phyloP scores from a whole-genome alignment of 164 flowering plant species.

The Euptelea pleiosperma region DNA sequence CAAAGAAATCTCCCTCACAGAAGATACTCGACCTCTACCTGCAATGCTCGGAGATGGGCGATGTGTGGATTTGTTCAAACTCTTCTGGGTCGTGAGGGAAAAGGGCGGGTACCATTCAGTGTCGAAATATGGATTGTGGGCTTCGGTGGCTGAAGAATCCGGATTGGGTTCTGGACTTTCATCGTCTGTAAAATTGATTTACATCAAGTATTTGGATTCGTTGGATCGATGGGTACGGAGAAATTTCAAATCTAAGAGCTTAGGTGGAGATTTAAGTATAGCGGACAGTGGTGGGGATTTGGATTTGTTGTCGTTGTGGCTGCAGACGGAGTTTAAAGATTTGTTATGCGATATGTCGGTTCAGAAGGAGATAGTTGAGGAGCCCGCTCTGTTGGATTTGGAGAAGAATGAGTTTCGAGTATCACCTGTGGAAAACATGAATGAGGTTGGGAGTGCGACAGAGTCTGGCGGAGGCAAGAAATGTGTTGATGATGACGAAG shows the following conservation, averaged over 20 bases:
- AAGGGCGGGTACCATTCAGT: slow-evolving; percentile 51
- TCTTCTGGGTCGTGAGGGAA: slow-evolving; percentile 47
- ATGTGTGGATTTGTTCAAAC: slow-evolving; percentile 51
- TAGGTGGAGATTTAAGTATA: slow-evolving; percentile 4
- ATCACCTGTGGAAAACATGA: neutral
- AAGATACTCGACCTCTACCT: slow-evolving; percentile 34
- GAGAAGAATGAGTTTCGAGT: slow-evolving; percentile 8
- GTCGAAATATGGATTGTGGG: slow-evolving; percentile 39
- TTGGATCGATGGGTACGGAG: slow-evolving; percentile 43
- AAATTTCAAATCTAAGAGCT: slow-evolving; percentile 14
- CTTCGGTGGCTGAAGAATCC: slow-evolving; percentile 35
- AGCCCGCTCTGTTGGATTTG: slow-evolving; percentile 2
- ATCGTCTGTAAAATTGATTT: slow-evolving; percentile 49
- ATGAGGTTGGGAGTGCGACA: neutral
- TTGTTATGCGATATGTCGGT: slow-evolving; percentile 20
- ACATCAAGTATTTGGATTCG: slow-evolving; percentile 44
- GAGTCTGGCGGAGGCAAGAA: slow-evolving; percentile 4
- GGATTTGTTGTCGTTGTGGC: slow-evolving; percentile 26
- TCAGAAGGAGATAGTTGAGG: slow-evolving; percentile 23
- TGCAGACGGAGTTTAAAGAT: slow-evolving; percentile 28
- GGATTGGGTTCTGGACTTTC: slow-evolving; percentile 36
- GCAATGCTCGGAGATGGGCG: slow-evolving; percentile 59
- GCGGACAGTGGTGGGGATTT: slow-evolving; percentile 8
- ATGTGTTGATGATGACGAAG: slow-evolving; percentile 19
- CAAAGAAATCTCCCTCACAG: slow-evolving; percentile 22